Conservation (phyloP, 1,139 yeast species). For the Geotrichum klebahnii region DNA sequence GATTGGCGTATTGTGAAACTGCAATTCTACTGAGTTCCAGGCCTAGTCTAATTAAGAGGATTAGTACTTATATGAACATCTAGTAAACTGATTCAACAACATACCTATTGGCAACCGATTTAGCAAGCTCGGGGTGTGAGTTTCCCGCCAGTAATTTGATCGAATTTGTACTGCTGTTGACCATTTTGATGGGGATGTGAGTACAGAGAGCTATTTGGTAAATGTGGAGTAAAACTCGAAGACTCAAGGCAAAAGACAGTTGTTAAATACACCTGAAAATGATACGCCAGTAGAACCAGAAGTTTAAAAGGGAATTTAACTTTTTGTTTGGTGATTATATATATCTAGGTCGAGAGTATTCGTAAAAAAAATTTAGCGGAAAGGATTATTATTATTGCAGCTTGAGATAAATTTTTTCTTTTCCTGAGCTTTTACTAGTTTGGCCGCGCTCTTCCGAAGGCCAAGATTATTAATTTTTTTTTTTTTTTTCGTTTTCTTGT, state of each 20-base stretch:
- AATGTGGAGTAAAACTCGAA: not conserved
- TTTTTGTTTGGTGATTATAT: no score
- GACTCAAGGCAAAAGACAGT: not conserved
- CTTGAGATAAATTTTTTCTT: no score
- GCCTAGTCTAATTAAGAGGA: conserved; percentile 35
- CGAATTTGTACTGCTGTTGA: conserved; percentile 53
- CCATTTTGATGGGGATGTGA: conserved; percentile 6
- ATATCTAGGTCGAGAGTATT: not conserved
- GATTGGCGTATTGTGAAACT: conserved; percentile 49
- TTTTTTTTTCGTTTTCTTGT: no score
- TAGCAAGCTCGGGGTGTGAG: conserved; percentile 83
- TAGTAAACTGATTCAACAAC: conserved; percentile 22
- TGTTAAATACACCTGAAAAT: not conserved
- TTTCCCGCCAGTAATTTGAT: conserved; percentile 86
- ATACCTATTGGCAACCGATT: conserved; percentile 61
- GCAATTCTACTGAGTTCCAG: conserved; percentile 41
- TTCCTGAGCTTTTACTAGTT: not conserved
- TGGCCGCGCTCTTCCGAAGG: conserved; percentile 1
- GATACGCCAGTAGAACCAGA: no score
- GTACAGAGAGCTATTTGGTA: not conserved
- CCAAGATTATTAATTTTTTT: no score
- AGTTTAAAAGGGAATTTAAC: no score
- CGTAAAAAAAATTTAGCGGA: not conserved
- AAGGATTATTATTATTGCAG: no score
- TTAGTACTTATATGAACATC: not conserved